Evolutionary conservation across 805 yeast species (phyloP), one percentile per base, ranked within the genome.

Genomic region (Metahyphopichia silvanorum): DNA sequence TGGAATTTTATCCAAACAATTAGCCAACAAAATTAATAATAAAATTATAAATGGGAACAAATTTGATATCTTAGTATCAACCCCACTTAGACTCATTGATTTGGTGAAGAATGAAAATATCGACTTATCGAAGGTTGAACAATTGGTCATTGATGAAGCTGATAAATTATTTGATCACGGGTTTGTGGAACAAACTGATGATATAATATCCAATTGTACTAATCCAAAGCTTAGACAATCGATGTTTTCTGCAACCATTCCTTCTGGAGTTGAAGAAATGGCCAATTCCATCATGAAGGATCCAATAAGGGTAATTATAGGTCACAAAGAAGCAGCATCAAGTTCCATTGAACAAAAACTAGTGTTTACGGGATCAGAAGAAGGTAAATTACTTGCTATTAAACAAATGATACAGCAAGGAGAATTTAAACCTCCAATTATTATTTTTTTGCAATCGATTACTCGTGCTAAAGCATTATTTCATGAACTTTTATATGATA

Each of bases 201-300:
- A 77, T 33, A 82, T 93, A 38, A 61, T 93, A 39, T 68, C 81
- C 4, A 64, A 73, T 19, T 77, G 86, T 52, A 53, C 75, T 40
- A 49, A 72, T 50, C 53, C 69, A 40, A 50, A 67, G 33, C 52
- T 84, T 20, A 72, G 80, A 32, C 86, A 81, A 59, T 78, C 93
- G 8, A 81, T 94, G 65, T 91, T 84, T 54, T 86, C 96, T 7
- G 99, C 99, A 6, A 93, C 99, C 0, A 82, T 93, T 38, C 96
- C 98, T 1, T 84, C 96, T 2, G 79, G 82, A 34, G 94, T 91
- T 15, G 98, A 91, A 61, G 89, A 85, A 47, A 69, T 88, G 47
- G 96, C 96, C 3, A 71, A 77, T 22, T 70, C 83, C 17, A 85
- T 93, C 30, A 91, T 91, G 98, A 57, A 69, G 15, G 86, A 85